Conservation (phyloP, 345 rosid species). For the Excoecaria agallocha region DNA sequence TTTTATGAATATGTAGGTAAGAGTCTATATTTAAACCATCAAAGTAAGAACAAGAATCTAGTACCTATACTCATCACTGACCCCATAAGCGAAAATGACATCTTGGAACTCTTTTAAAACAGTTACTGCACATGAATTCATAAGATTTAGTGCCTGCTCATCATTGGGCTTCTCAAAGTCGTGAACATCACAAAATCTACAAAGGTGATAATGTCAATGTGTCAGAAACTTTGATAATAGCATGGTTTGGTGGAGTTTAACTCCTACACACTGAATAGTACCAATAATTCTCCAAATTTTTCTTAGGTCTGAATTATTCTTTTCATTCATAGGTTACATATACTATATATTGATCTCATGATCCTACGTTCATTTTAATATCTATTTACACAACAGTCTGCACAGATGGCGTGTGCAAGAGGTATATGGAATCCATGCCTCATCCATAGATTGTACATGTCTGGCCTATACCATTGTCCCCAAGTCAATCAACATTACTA, state of each 20-base stretch:
- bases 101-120: conserved; percentile 69
- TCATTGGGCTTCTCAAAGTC: conserved; percentile 90
- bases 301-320: background rate
- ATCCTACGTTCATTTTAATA: background rate
- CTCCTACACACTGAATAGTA: background rate
- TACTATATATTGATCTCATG: background rate
- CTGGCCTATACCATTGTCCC: background rate
- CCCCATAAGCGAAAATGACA: conserved; percentile 70
- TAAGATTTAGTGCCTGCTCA: conserved; percentile 78
- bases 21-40: conserved; percentile 15
- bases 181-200: conserved; percentile 77
- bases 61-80: conserved; percentile 92
- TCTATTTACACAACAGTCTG: background rate
- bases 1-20: background rate
- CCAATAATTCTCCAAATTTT: background rate
- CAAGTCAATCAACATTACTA: background rate
- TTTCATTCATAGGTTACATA: background rate
- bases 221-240: background rate
- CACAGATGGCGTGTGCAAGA: background rate
- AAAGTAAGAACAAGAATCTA: conserved; percentile 5
- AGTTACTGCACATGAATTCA: conserved; percentile 84
- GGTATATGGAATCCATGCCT: background rate
- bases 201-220: conserved; percentile 12
- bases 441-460: background rate
- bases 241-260: background rate